Base-by-base conservation (phyloP, 139 green algal genomes). In the Zygnema circumcarinatum region DNA sequence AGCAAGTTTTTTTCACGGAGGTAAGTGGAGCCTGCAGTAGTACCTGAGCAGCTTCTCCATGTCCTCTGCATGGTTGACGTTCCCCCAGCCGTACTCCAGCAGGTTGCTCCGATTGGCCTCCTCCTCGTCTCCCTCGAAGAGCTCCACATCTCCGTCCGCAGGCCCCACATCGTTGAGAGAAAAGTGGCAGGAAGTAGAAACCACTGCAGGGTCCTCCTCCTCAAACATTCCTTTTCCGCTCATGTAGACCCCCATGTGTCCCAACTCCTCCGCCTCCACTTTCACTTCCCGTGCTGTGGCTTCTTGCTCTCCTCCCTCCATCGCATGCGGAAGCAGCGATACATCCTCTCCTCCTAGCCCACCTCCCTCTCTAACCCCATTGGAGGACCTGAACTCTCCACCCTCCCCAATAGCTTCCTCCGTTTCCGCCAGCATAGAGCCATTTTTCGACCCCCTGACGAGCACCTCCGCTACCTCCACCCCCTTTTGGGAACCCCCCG, bases 1-100 rank as follows among this genome's bases (percentile, higher is more conserved):
- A n/a, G n/a, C n/a, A n/a, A n/a, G n/a, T n/a, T n/a, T n/a, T n/a
- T n/a, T n/a, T n/a, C n/a, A n/a, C n/a, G n/a, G n/a, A n/a, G n/a
- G n/a, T n/a, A n/a, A n/a, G n/a, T n/a, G n/a, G n/a, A n/a, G n/a
- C n/a, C n/a, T n/a, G n/a, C n/a, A n/a, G n/a, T n/a, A n/a, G 3
- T 78, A 78, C 69, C 69, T 38, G 16, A 78, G 16, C 69, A 78
- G 3, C 35, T 78, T 78, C 7, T 78, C 69, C 69, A 78, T 78
- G 16, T 78, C 69, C 35, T 41, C 69, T 7, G 11, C 69, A 25
- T 78, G 35, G 16, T 20, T 20, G 11, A 78, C 7, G 16, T 78
- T 41, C 69, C 11, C 7, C 69, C 69, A 78, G 7, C 69, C 69
- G 36, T n/a, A 78, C 16, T 41, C 69, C 69, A 78, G 16, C 3